Evolutionary conservation across 495 filamentous ascomycete species (phyloP), one percentile per base, ranked within the genome.

Genomic region (Amphirosellinia nigrospora): DNA sequence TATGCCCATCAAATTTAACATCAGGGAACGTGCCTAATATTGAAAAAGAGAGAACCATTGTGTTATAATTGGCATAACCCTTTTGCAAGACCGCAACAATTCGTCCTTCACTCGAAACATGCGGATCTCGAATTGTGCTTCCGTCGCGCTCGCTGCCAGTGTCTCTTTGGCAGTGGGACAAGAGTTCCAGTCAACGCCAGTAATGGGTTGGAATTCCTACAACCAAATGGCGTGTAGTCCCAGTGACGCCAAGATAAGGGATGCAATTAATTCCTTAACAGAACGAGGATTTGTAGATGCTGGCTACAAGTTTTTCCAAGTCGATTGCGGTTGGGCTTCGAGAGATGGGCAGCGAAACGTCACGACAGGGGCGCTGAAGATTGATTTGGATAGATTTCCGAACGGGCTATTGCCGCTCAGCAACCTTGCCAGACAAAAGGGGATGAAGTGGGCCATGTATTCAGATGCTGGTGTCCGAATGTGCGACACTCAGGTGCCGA

Each of bases 401-500:
- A 63, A 63, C 13, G 60, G 60, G 13, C 6, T 63, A 15, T 19
- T 63, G 7, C 39, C 39, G 30, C 60, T 63, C 39, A 63, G 60
- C 39, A 46, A 63, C 1, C 60, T 63, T 32, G 60, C 60, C 8
- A 63, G 60, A 26, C n/a, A 39, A 30, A 63, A 63, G 39, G 60
- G 60, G 26, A 63, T 63, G 60, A 63, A 46, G 39, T 63, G 60
- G 60, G 10, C 60, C n/a, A 63, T 63, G 60, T 63, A 63, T 46
- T 63, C 60, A 21, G 60, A 63, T 32, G 60, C 60, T 28, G 60
- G 60, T 19, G 26, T 26, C 23, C 60, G 60, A 46, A 63, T 63
- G 60, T 63, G 60, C 39, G 60, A 63, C 32, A 43, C 60, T 1
- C n/a, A 63, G 60, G 39, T 15, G 23, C 60, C 60, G 0, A 63